These are phyloP conservation scores for Fusarium nurragi DNA, from an alignment of 2,329 filamentous ascomycete genomes.

Conservation along the genomic window DNA sequence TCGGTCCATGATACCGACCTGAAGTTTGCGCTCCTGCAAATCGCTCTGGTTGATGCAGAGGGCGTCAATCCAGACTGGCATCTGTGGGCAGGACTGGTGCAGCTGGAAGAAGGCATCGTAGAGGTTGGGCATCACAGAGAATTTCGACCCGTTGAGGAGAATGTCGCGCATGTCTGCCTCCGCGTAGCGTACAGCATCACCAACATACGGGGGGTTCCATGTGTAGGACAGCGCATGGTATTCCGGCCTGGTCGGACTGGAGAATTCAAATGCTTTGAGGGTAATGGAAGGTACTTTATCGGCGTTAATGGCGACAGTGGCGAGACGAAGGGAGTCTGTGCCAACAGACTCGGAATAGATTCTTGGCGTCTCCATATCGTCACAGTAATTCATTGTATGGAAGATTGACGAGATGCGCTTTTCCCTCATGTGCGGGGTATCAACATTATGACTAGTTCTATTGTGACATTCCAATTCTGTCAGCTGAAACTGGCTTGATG, in stretches of 20 bases:
- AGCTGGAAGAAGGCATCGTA: not conserved
- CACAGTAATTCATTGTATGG: not conserved
- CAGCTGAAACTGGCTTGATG: not conserved
- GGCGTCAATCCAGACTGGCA: not conserved
- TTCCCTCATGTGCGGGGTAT: not conserved
- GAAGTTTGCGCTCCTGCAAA: not conserved
- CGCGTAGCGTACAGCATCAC: not conserved
- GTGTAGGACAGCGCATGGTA: constrained; percentile 1
- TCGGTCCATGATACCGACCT: not conserved
- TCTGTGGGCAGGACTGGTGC: not conserved
- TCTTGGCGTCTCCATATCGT: not conserved
- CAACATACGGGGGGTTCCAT: not conserved
- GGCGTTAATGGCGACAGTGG: not conserved
- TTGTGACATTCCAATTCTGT: not conserved
- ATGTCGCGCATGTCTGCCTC: not conserved
- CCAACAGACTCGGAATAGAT: not conserved
- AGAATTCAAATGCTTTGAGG: not conserved
- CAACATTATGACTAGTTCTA: not conserved
- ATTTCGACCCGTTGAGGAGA: not conserved
- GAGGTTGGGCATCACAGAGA: not conserved
- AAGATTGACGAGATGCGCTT: not conserved
- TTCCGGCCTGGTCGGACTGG: not conserved
- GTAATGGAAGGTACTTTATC: not conserved
- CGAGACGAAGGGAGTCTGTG: not conserved
- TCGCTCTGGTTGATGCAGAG: not conserved